Evolutionary conservation across 1,284 basidiomycete species (phyloP), one percentile per base, ranked within the genome.

Genomic region (Ceratobasidium sp.): DNA sequence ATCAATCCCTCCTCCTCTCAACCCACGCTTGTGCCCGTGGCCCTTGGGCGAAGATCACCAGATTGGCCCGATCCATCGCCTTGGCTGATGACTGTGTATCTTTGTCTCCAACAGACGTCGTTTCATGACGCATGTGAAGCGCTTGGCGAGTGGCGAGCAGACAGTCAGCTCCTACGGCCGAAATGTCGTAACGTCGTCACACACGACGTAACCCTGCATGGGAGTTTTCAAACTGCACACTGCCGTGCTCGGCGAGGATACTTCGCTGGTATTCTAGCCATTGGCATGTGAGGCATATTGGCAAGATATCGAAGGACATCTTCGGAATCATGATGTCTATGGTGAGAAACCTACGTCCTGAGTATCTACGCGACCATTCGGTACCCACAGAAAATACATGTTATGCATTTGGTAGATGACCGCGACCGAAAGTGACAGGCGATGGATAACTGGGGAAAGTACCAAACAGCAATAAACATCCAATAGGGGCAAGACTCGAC

Each of bases 111-210:
- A 23, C 45, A 46, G 4, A 46, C 26, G 26, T 28, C 8, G 8
- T 5, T 26, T 50, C 26, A 50, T 50, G 48, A 50, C 48, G 26
- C 48, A 28, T 23, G 4, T 23, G 21, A 23, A 28, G 48, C n/a
- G 5, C 26, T 23, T 23, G 48, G 48, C 48, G 48, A 50, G 48
- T 50, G 48, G 48, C 48, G 23, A 50, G 48, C 21, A 21, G n/a
- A 46, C 45, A 46, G 6, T 10, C 43, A 39, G 43, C 48, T 28
- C 48, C 48, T 50, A 23, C 18, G 48, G 10, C 26, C 48, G 48
- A 50, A 50, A 50, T 50, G 48, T 50, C 26, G 48, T 50, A 50
- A 50, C 6, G 48, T n/a, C 48, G 48, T 50, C 48, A 50, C 48
- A 50, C 2, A 28, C 6, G 43, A 9, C 43, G 23, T 18, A 5